phyloP scores from a whole-genome alignment of 2,329 filamentous ascomycete genomes.

The Epichloe typhina region DNA sequence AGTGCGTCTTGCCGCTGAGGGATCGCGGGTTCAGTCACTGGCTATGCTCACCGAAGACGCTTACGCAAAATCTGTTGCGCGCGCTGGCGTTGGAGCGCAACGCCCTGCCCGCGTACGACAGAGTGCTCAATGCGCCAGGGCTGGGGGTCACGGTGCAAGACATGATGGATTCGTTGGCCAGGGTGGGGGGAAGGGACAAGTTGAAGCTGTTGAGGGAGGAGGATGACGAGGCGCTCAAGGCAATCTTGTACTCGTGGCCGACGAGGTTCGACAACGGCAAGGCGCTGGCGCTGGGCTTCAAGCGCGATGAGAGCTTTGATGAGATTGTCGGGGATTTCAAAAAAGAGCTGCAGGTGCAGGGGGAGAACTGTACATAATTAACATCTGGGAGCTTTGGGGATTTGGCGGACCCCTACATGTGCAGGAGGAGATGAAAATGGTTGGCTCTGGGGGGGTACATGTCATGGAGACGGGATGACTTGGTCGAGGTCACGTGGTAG shows the following conservation, averaged over 20 bases:
- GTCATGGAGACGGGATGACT: too few species aligned
- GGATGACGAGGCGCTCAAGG: conserved; percentile 30
- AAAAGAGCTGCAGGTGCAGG: neutral
- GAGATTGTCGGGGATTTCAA: conserved; percentile 11
- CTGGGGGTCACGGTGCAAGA: conserved; percentile 34
- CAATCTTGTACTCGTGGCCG: conserved; percentile 39
- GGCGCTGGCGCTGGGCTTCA: conserved; percentile 37
- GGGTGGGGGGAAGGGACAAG: conserved; percentile 32
- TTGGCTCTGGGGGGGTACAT: too few species aligned
- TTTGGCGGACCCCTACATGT: too few species aligned
- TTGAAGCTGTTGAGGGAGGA: conserved; percentile 29
- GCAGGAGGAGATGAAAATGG: too few species aligned
- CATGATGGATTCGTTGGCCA: conserved; percentile 34
- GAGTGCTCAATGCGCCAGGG: conserved; percentile 32
- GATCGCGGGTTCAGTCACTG: conserved; percentile 30
- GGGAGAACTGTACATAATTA: too few species aligned
- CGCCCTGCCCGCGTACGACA: conserved; percentile 3
- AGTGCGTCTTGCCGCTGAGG: conserved; percentile 30
- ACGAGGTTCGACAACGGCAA: conserved; percentile 31
- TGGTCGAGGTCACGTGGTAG: too few species aligned
- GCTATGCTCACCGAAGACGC: conserved; percentile 34
- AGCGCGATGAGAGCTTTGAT: conserved; percentile 24
- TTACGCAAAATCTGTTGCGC: conserved; percentile 32
- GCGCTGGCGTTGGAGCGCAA: conserved; percentile 14
- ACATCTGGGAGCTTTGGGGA: too few species aligned